Conservation (phyloP, 1,284 basidiomycete genomes). For the Malassezia dermatis region DNA sequence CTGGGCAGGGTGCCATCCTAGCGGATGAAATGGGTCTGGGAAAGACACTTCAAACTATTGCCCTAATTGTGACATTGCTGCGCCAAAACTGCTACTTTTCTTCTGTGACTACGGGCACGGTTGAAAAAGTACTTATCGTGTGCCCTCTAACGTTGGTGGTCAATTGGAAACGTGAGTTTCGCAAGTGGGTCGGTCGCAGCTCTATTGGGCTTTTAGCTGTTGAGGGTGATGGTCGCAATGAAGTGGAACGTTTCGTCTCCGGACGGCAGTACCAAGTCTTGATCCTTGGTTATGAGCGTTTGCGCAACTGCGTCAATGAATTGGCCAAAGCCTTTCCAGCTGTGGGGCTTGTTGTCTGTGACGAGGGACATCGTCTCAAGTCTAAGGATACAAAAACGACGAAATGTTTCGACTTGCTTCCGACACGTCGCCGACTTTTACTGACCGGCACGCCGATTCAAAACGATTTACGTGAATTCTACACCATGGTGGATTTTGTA, state of each 20-base stretch:
- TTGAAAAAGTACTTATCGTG: slow-evolving; percentile 56
- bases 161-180: slow-evolving; percentile 94
- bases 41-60: slow-evolving; percentile 44
- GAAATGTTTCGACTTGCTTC: slow-evolving; percentile 70
- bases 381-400: slow-evolving; percentile 85
- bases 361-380: slow-evolving; percentile 93
- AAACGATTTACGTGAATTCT: slow-evolving; percentile 90
- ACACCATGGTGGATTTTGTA: slow-evolving; percentile 91
- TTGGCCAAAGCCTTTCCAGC: slow-evolving; percentile 54
- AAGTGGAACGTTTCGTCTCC: slow-evolving; percentile 32
- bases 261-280: slow-evolving; percentile 64
- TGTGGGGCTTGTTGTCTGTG: slow-evolving; percentile 86
- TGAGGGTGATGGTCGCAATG: slow-evolving; percentile 54
- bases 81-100: slow-evolving; percentile 41
- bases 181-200: slow-evolving; percentile 70
- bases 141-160: slow-evolving; percentile 86
- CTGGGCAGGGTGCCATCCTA: slow-evolving; percentile 78
- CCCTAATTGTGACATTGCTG: slow-evolving; percentile 37
- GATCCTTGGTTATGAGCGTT: slow-evolving; percentile 87
- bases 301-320: slow-evolving; percentile 51
- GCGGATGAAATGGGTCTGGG: slow-evolving; percentile 56
- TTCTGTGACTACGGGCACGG: slow-evolving; percentile 24
- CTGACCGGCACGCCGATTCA: slow-evolving; percentile 91
- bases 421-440: slow-evolving; percentile 60
- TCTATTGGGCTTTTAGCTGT: slow-evolving; percentile 68